These are phyloP conservation scores for Scheffersomyces stipitis DNA, from an alignment of 805 yeast genomes.

Conservation along the genomic window DNA sequence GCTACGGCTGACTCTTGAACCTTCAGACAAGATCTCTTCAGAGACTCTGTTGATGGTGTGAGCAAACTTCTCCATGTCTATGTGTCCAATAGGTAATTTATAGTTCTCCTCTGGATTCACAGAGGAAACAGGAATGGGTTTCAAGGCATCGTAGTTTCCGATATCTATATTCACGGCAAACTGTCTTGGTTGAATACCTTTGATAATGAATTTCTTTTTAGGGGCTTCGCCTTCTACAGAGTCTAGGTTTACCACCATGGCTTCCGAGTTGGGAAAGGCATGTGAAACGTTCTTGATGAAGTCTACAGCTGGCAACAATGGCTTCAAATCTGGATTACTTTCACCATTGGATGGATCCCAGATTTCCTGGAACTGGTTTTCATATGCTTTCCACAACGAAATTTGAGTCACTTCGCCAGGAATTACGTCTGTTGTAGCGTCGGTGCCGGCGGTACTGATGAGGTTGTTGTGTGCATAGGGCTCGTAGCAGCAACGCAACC, in stretches of 20 bases:
- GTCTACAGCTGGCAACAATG: slow-evolving; percentile 88
- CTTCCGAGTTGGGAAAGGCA: slow-evolving; percentile 85
- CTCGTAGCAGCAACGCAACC: slow-evolving; percentile 92
- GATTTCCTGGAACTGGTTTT: slow-evolving; percentile 72
- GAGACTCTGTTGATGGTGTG: slow-evolving; percentile 22
- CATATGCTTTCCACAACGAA: slow-evolving; percentile 93
- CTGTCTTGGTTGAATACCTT: slow-evolving; percentile 88
- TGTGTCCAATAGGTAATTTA: slow-evolving; percentile 35
- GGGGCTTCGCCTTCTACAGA: slow-evolving; percentile 41
- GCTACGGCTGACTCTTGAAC: slow-evolving; percentile 15
- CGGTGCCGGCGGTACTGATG: slow-evolving; percentile 6
- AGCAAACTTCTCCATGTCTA: slow-evolving; percentile 32
- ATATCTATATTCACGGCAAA: slow-evolving; percentile 49
- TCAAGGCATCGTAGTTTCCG: slow-evolving; percentile 45
- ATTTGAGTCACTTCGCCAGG: slow-evolving; percentile 91
- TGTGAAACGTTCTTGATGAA: slow-evolving; percentile 91
- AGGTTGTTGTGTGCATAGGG: slow-evolving; percentile 46
- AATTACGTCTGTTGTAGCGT: slow-evolving; percentile 16
- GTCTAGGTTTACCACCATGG: slow-evolving; percentile 80
- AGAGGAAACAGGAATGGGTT: slow-evolving; percentile 13
- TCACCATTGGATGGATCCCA: slow-evolving; percentile 48
- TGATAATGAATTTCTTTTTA: slow-evolving; percentile 81
- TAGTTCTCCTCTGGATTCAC: slow-evolving; percentile 12
- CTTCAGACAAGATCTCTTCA: slow-evolving; percentile 22
- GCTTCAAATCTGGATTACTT: slow-evolving; percentile 21